Evolutionary conservation across 2,329 filamentous ascomycete species (phyloP).

Genomic region (Nectriaceae sp.): DNA sequence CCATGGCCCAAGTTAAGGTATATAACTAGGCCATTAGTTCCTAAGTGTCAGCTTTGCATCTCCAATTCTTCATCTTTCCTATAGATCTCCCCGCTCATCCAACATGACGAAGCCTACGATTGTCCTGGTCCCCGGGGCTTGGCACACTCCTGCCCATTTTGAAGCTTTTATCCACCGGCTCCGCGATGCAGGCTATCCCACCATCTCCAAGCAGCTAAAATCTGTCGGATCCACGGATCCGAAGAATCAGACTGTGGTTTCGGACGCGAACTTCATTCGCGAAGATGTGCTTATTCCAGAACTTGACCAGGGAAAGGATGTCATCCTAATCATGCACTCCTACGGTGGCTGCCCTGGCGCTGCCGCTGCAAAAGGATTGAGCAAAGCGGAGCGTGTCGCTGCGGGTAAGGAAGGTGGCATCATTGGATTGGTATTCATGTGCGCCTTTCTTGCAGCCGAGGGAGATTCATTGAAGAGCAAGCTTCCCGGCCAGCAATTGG

Average conservation of each 20-base stretch:
- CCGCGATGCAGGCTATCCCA: slow-evolving; percentile 9
- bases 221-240: slow-evolving; percentile 6
- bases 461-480: slow-evolving; percentile 5
- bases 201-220: slow-evolving; percentile 7
- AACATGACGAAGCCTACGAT: slow-evolving; percentile 17
- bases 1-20: no score
- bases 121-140: slow-evolving; percentile 19
- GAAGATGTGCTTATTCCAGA: slow-evolving; percentile 8
- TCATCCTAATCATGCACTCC: slow-evolving; percentile 24
- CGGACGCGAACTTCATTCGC: slow-evolving; percentile 9
- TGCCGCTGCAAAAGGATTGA: slow-evolving; percentile 15
- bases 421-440: slow-evolving; percentile 12
- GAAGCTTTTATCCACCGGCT: slow-evolving; percentile 5
- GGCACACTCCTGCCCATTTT: slow-evolving; percentile 14
- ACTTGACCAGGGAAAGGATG: slow-evolving; percentile 18
- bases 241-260: background rate
- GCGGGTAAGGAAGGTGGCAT: slow-evolving; percentile 11
- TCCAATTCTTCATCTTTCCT: no score
- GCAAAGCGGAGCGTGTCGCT: slow-evolving; percentile 12
- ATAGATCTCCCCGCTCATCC: background rate
- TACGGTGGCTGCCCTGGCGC: slow-evolving; percentile 21
- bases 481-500: slow-evolving; percentile 2
- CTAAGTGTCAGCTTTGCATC: no score
- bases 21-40: no score
- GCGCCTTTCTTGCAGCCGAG: slow-evolving; percentile 5